These are phyloP conservation scores for Nicotiana attenuata DNA, from an alignment of 257 asterid species.

Conservation along the genomic window DNA sequence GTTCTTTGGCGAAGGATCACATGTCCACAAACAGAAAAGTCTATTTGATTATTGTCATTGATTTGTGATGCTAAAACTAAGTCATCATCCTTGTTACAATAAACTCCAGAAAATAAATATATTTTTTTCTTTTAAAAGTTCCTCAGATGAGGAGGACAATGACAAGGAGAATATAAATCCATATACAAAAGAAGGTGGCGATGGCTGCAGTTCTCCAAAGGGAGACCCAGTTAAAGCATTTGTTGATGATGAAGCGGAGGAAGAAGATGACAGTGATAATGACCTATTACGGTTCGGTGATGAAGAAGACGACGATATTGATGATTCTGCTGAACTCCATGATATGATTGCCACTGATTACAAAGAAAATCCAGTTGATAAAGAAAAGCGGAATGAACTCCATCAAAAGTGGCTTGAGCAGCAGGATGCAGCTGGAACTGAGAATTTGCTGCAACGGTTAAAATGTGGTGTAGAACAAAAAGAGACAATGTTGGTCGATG, in stretches of 20 bases:
- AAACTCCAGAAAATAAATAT: not conserved
- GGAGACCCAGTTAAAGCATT: conserved; percentile 71
- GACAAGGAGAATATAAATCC: conserved; percentile 64
- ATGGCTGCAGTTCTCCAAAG: conserved; percentile 32
- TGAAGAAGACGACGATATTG: conserved; percentile 70
- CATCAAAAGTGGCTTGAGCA: conserved; percentile 98
- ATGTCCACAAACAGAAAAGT: not conserved
- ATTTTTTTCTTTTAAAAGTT: conserved; percentile 40
- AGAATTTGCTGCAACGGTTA: conserved; percentile 67
- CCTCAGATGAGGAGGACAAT: conserved; percentile 75
- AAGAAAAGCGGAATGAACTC: conserved; percentile 72
- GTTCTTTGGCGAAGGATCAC: not conserved
- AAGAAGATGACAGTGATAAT: conserved; percentile 80
- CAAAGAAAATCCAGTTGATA: conserved; percentile 59
- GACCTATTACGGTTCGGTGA: conserved; percentile 48
- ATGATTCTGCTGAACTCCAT: conserved; percentile 68
- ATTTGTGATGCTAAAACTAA: not conserved
- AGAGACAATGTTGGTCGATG: conserved; percentile 37
- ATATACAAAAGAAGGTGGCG: conserved; percentile 21
- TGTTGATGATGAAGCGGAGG: conserved; percentile 96
- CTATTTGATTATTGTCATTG: not conserved
- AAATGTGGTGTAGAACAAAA: conserved; percentile 45
- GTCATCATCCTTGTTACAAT: not conserved
- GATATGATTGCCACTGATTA: conserved; percentile 70
- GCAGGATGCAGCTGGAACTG: conserved; percentile 96